phyloP scores from a whole-genome alignment of 345 rosid species.

The Mallotus nudiflorus region DNA sequence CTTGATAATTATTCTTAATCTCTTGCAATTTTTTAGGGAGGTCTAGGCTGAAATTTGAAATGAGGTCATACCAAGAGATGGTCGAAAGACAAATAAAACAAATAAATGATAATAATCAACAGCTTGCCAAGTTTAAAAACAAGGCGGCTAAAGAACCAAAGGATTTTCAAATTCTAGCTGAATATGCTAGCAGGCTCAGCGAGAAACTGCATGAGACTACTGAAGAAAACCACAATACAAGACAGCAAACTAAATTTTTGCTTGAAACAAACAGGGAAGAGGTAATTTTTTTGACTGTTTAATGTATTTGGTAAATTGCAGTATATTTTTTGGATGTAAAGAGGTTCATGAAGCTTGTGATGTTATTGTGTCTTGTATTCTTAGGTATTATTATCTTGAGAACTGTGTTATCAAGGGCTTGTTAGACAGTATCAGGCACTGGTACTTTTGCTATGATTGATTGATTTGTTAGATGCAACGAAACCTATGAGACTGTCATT shows the following conservation, averaged over 20 bases:
- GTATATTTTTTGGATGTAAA: neutral
- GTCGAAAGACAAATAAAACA: constrained; percentile 9
- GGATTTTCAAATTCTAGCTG: neutral
- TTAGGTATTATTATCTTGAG: neutral
- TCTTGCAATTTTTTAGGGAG: constrained; percentile 11
- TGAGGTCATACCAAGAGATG: constrained; percentile 17
- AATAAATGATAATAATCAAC: constrained; percentile 8
- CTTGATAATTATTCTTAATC: neutral
- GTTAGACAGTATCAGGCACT: neutral
- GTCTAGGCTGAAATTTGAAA: constrained; percentile 21
- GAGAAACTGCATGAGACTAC: neutral
- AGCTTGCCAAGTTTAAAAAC: neutral
- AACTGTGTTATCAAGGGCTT: neutral
- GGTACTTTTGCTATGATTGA: neutral
- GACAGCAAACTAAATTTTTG: constrained; percentile 4
- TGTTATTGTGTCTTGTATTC: neutral
- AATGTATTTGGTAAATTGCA: neutral
- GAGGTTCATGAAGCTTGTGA: neutral
- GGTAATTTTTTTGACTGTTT: neutral
- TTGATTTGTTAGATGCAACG: neutral
- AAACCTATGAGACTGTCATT: neutral
- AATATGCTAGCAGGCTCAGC: constrained; percentile 1
- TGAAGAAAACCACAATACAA: neutral
- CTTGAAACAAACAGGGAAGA: constrained; percentile 13
- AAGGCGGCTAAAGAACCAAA: neutral